These are phyloP conservation scores for Gyrodon lividus DNA, from an alignment of 768 basidiomycete species.

Conservation along the genomic window DNA sequence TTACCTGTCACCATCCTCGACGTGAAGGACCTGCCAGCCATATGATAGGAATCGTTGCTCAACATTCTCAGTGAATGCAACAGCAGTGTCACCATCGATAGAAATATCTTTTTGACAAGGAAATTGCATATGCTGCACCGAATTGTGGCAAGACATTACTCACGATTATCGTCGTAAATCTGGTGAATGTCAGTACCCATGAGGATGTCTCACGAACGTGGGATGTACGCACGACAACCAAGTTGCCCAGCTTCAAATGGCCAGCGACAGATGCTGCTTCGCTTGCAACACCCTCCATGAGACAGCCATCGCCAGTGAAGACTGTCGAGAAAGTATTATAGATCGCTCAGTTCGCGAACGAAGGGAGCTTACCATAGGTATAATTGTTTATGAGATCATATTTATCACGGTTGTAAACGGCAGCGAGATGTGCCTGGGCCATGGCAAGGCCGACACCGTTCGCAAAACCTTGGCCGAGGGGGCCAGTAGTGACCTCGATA, in stretches of 20 bases:
- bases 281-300: constrained; percentile 95
- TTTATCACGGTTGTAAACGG: constrained; percentile 85
- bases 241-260: constrained; percentile 89
- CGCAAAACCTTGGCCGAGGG: constrained; percentile 91
- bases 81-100: constrained; percentile 90
- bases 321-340: constrained; percentile 41
- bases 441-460: constrained; percentile 94
- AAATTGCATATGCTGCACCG: constrained; percentile 5
- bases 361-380: constrained; percentile 68
- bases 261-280: constrained; percentile 93
- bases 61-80: constrained; percentile 94
- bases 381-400: constrained; percentile 83
- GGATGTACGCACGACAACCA: constrained; percentile 71
- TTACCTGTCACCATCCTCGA: constrained; percentile 77
- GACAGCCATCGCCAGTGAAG: constrained; percentile 92
- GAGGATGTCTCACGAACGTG: constrained; percentile 11
- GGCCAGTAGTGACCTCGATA: constrained; percentile 92
- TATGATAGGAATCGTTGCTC: constrained; percentile 85
- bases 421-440: constrained; percentile 86
- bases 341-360: background rate
- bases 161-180: constrained; percentile 97
- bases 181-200: constrained; percentile 30
- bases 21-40: constrained; percentile 91
- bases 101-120: constrained; percentile 68
- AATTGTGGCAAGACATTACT: constrained; percentile 27